Base-by-base conservation (phyloP, 2,329 filamentous ascomycete species). In the Metarhizium sp. region DNA sequence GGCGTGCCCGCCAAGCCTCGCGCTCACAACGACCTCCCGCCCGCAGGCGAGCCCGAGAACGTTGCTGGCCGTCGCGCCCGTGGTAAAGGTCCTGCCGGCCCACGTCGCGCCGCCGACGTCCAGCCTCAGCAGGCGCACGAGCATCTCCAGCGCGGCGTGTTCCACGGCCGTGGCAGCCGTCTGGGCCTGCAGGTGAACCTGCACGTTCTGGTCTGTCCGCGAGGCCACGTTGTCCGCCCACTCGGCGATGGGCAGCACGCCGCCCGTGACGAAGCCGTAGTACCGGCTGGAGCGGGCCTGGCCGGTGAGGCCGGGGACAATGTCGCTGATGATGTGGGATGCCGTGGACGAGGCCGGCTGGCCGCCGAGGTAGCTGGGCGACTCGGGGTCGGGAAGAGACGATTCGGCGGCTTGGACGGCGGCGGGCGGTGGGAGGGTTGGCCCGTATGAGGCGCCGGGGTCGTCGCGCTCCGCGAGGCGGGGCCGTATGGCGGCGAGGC, bases 211-310 rank as follows among this genome's bases (percentile, higher is more conserved):
- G 25, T 25, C 25, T 25, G 25, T 25, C 25, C 25, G 25, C 25
- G 25, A 4, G 25, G 25, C 25, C n/a, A 96, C 72, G 60, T 90
- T 87, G 68, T 96, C 92, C 1, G 90, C 92, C 54, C 89, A 81
- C 61, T 87, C 79, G 36, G 91, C 91, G 29, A 90, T 83, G 6
- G 90, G 89, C 0, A 92, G 88, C 7, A 79, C 77, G 14, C 90
- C 88, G 48, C 92, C 92, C 0, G 86, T 95, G 6, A 96, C 87
- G 67, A 96, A 96, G 57, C 90, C 92, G 68, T 90, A 95, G 75
- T 95, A 95, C 54, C 84, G 82, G 11, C 82, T 70, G 47, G 25
- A 25, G 25, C 25, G 25, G 60, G 82, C 85, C 63, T 83, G 80
- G 16, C 77, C 79, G 62, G 86, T 90, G 57, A 94, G 78, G 1